Evolutionary conservation across 2,329 filamentous ascomycete species (phyloP).

Genomic region (Claviceps humidiphila): DNA sequence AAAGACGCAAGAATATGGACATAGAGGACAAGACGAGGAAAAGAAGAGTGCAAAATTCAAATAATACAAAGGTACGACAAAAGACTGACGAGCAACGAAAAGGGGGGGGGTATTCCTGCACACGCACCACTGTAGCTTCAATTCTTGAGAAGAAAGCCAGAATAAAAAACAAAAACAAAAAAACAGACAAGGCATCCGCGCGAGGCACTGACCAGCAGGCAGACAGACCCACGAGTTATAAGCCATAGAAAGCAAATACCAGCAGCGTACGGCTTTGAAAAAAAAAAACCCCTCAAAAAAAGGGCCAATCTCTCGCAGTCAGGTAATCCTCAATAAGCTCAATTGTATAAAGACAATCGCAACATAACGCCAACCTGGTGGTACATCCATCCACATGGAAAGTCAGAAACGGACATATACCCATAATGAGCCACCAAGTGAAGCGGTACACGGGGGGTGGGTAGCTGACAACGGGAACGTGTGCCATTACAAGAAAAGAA

Average conservation of each 20-base stretch:
- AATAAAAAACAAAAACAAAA: not conserved
- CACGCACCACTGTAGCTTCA: not conserved
- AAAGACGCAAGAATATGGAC: not conserved
- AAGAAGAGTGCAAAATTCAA: not conserved
- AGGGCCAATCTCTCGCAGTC: not conserved
- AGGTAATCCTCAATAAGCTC: not conserved
- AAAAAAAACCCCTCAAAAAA: too few relatives aligned
- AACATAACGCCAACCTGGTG: not conserved
- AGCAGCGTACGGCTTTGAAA: not conserved
- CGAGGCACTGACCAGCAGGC: not conserved
- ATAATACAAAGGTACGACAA: not conserved
- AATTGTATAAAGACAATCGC: not conserved
- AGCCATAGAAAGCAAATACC: not conserved
- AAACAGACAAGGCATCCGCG: too few relatives aligned
- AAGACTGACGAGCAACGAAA: not conserved
- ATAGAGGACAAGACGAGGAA: not conserved
- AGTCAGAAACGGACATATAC: too few relatives aligned
- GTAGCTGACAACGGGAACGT: too few relatives aligned
- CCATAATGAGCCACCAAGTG: too few relatives aligned
- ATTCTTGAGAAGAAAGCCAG: not conserved
- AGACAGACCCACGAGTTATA: not conserved
- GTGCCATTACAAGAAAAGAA: not conserved
- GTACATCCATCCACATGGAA: not conserved
- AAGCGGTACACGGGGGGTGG: too few relatives aligned
- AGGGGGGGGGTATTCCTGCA: not conserved